Percentiles rank a stretch among this genome's conserved stretches.
phyloP scores from a whole-genome alignment of 192 early-diverging fungal species.

The Paraglomus brasilianum region DNA sequence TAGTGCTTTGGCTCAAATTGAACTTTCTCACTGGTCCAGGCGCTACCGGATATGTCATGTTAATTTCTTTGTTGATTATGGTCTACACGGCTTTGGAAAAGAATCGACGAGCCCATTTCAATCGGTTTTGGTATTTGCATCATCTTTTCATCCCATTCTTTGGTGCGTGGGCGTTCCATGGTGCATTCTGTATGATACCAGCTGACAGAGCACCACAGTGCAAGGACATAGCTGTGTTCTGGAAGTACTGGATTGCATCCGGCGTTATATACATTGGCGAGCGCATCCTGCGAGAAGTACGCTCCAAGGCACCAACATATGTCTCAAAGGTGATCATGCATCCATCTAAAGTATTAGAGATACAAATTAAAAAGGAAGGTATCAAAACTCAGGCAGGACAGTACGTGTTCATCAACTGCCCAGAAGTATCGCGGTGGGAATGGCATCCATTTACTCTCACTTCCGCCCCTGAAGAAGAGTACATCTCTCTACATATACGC shows the following conservation, averaged over 20 bases:
- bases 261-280: slow-evolving; percentile 61
- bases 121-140: slow-evolving; percentile 79
- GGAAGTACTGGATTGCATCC: slow-evolving; percentile 60
- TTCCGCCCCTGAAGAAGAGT: slow-evolving; percentile 74
- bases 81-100: slow-evolving; percentile 53
- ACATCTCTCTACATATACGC: slow-evolving; percentile 74
- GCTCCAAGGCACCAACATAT: slow-evolving; percentile 55
- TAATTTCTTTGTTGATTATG: slow-evolving; percentile 60
- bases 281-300: slow-evolving; percentile 58
- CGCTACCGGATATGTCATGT: slow-evolving; percentile 68
- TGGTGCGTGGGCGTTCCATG: slow-evolving; percentile 68
- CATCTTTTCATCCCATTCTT: slow-evolving; percentile 72
- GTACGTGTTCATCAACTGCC: slow-evolving; percentile 72
- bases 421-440: slow-evolving; percentile 66
- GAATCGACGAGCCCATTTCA: slow-evolving; percentile 61
- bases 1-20: slow-evolving; percentile 37
- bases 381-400: slow-evolving; percentile 63
- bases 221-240: slow-evolving; percentile 49
- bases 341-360: slow-evolving; percentile 69
- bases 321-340: slow-evolving; percentile 74
- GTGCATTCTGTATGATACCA: slow-evolving; percentile 53
- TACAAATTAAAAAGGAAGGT: slow-evolving; percentile 61
- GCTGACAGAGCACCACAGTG: slow-evolving; percentile 44
- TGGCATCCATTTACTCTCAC: slow-evolving; percentile 83
- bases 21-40: slow-evolving; percentile 52